Evolutionary conservation across 2,329 filamentous ascomycete genomes (phyloP), one percentile per base, ranked within the genome.

Genomic region (Massarina eburnea): DNA sequence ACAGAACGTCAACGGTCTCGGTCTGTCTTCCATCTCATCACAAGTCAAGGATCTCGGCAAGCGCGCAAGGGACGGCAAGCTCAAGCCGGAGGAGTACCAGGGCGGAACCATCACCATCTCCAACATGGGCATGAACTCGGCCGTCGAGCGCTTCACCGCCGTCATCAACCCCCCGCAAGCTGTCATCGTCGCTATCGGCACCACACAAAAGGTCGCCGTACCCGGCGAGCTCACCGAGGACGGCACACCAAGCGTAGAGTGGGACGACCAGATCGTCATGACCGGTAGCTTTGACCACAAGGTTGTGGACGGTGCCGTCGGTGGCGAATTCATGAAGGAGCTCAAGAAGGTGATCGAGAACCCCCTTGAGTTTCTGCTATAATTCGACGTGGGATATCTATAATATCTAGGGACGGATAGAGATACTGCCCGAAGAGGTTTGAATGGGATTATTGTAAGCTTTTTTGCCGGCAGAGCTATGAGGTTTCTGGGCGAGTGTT

Each of bases 51-150:
- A 96, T 68, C 88, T 99, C 45, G 91, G 91, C 70, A 96, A 95
- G 84, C 89, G 90, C 71, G 94, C 94, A 53, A 85, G 91, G 52
- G 94, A 97, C 62, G 89, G 89, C 77, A 99, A 97, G 85, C 88
- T 99, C 64, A 97, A 97, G 86, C 94, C 94, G 38, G 92, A 99
- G 74, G 91, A 99, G 77, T 99, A 95, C 84, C 92, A 96, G 81
- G 94, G 94, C 45, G 94, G 94, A 72, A 95, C 90, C 71, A 96
- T 99, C 77, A 96, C 92, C 73, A 97, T 99, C 76, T 95, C 89
- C 78, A 99, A 99, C 84, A 95, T 99, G 94, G 94, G 94, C 75
- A 99, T 99, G 94, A 99, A 99, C 83, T 70, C 85, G 38, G 92
- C 94, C 40, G 86, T 99, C 54, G 91, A 97, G 76, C 84, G 91